Evolutionary conservation across 1,139 yeast species (phyloP).

Genomic region (Taphrina flavorubra): DNA sequence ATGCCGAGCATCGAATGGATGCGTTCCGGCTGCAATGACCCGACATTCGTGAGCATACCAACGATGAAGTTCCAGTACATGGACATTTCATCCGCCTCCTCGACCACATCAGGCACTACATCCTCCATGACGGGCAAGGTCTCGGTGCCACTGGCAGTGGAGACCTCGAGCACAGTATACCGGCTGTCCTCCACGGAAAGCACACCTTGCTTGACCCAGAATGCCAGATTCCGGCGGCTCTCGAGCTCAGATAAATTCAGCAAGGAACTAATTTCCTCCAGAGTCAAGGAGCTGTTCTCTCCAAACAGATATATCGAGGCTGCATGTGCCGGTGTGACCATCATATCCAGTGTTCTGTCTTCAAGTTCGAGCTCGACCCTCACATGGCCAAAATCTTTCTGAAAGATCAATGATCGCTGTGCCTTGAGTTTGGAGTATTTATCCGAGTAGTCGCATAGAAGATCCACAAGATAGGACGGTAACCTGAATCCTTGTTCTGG

Average conservation of each 20-base stretch:
- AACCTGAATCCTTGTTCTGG: conserved; percentile 56
- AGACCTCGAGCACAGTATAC: conserved; percentile 49
- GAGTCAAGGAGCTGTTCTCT: conserved; percentile 48
- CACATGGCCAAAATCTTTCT: conserved; percentile 69
- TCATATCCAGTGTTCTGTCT: conserved; percentile 55
- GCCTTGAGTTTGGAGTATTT: conserved; percentile 57
- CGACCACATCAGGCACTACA: conserved; percentile 48
- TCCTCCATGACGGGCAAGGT: conserved; percentile 44
- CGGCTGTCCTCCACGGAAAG: conserved; percentile 46
- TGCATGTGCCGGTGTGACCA: conserved; percentile 75
- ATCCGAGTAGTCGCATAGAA: conserved; percentile 56
- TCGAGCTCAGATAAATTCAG: conserved; percentile 31
- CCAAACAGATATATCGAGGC: conserved; percentile 65
- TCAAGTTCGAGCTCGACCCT: conserved; percentile 63
- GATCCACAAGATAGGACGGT: conserved; percentile 56
- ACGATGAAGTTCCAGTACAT: conserved; percentile 56
- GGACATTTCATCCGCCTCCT: conserved; percentile 53
- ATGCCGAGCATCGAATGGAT: conserved; percentile 62
- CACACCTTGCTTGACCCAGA: conserved; percentile 50
- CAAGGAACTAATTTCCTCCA: conserved; percentile 8
- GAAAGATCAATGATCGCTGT: conserved; percentile 65
- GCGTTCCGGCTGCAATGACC: conserved; percentile 57
- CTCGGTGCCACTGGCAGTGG: conserved; percentile 26
- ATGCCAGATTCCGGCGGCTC: conserved; percentile 49
- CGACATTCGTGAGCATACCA: conserved; percentile 64